Conservation (phyloP, 2,329 filamentous ascomycete genomes). For the Rachicladosporium sp. region DNA sequence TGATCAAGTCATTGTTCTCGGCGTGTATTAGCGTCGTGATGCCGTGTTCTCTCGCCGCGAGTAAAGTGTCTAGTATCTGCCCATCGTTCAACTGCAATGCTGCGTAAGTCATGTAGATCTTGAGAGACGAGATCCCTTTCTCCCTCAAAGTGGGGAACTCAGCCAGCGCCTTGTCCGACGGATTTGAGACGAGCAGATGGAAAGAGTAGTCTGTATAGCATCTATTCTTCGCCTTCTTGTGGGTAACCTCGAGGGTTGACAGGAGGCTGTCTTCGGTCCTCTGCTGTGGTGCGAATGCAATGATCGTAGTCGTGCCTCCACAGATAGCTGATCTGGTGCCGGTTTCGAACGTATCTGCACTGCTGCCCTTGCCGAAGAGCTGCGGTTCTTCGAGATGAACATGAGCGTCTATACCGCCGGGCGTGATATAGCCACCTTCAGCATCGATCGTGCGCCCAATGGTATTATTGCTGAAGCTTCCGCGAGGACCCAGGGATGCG, state of each 20-base stretch:
- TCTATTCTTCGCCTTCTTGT: slow-evolving; percentile 29
- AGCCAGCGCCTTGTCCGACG: slow-evolving; percentile 21
- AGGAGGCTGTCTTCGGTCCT: slow-evolving; percentile 34
- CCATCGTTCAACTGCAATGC: slow-evolving; percentile 27
- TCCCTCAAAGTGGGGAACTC: slow-evolving; percentile 25
- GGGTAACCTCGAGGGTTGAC: slow-evolving; percentile 30
- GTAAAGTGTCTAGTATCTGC: slow-evolving; percentile 26
- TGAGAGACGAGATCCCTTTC: slow-evolving; percentile 27
- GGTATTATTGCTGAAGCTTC: too few relatives aligned
- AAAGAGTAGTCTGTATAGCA: slow-evolving; percentile 39
- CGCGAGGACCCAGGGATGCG: too few relatives aligned
- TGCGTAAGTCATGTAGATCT: slow-evolving; percentile 34
- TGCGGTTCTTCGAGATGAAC: too few relatives aligned
- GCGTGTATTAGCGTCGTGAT: slow-evolving; percentile 46
- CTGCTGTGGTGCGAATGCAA: slow-evolving; percentile 36
- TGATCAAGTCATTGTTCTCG: slow-evolving; percentile 42
- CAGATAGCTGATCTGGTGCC: slow-evolving; percentile 34
- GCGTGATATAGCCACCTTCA: too few relatives aligned
- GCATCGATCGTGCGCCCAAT: too few relatives aligned
- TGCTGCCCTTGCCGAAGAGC: too few relatives aligned
- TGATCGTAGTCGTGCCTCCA: slow-evolving; percentile 38
- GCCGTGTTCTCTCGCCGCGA: slow-evolving; percentile 29
- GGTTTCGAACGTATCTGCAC: slow-evolving; percentile 29
- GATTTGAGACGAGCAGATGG: slow-evolving; percentile 28
- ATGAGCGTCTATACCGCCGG: too few relatives aligned